Evolutionary conservation across 2,329 filamentous ascomycete species (phyloP), one percentile per base, ranked within the genome.

Genomic region (Cladophialophora carrionii): DNA sequence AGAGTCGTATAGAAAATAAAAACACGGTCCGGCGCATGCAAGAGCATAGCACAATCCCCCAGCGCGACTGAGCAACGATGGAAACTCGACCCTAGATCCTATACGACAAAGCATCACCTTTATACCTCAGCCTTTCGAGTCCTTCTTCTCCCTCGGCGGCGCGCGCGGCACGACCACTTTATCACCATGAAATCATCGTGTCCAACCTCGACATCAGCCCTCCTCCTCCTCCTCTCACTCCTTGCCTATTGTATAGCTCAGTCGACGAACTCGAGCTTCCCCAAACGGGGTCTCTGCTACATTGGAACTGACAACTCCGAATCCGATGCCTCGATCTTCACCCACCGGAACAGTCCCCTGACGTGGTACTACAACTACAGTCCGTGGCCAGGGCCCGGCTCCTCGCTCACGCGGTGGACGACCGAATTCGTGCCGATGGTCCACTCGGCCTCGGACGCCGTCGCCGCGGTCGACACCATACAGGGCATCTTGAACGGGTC

Each of bases 331-430:
- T 74, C 81, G 54, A 81, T 89, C 71, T 93, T 90, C 88, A 78
- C 81, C 10, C 75, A 80, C 51, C 59, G 79, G 5, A 81, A 80
- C 43, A 85, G 84, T 20, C 84, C 87, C 49, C 77, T 94, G 62
- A 89, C 87, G 2, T 95, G 91, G 91, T 95, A 95, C 81, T 95
- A 94, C 83, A 94, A 93, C 80, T 95, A 93, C 76, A 77, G 78
- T 29, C 73, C 81, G 22, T 74, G 76, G 3, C 89, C 90, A 1
- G 85, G 76, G 1, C 89, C 90, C 1, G 85, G 87, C 0, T 32
- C 34, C 14, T 29, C 41, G 8, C 67, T 81, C 0, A 69, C 76
- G 48, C 76, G 80, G 57, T 72, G 81, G 32, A 71, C 82, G 14
- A 85, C 94, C 71, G 83, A 90, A 75, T 95, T 91, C 76, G 87